Conservation (phyloP, 2,329 filamentous ascomycete species). For the Polytolypa hystricis region DNA sequence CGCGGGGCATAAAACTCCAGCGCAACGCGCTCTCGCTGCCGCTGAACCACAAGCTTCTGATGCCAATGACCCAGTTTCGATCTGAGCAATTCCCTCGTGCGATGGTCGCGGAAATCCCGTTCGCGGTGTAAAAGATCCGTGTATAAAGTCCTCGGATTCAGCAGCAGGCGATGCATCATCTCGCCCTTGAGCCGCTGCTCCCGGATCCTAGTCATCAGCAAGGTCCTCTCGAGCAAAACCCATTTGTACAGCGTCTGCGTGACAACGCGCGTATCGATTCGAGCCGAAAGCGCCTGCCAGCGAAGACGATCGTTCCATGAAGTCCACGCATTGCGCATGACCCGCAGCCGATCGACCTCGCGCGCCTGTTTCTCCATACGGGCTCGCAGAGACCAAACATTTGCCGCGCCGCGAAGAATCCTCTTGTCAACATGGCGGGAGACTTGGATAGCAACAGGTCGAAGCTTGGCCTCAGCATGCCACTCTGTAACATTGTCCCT, state of each 20-base stretch:
- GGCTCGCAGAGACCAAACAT: slow-evolving; percentile 39
- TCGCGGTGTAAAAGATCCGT: slow-evolving; percentile 27
- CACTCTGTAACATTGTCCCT: slow-evolving; percentile 32
- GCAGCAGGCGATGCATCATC: slow-evolving; percentile 29
- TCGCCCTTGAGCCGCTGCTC: slow-evolving; percentile 30
- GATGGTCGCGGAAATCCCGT: slow-evolving; percentile 23
- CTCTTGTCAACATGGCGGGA: slow-evolving; percentile 35
- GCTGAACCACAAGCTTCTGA: slow-evolving; percentile 26
- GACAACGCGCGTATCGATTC: slow-evolving; percentile 46
- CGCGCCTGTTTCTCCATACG: slow-evolving; percentile 38
- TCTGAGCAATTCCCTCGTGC: slow-evolving; percentile 23
- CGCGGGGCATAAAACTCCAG: slow-evolving; percentile 34
- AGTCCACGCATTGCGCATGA: slow-evolving; percentile 48
- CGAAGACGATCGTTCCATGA: slow-evolving; percentile 53
- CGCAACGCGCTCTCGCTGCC: slow-evolving; percentile 30
- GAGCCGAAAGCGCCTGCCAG: slow-evolving; percentile 39
- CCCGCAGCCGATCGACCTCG: slow-evolving; percentile 39
- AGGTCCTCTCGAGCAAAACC: slow-evolving; percentile 41
- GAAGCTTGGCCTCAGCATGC: slow-evolving; percentile 32
- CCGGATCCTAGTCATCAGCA: slow-evolving; percentile 28
- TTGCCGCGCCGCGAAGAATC: slow-evolving; percentile 36
- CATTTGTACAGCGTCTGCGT: slow-evolving; percentile 50
- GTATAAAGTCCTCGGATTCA: slow-evolving; percentile 28
- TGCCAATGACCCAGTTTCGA: slow-evolving; percentile 29
- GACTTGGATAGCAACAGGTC: slow-evolving; percentile 32